Evolutionary conservation across 2,329 filamentous ascomycete genomes (phyloP).

Genomic region (Penicillium janthinellum): DNA sequence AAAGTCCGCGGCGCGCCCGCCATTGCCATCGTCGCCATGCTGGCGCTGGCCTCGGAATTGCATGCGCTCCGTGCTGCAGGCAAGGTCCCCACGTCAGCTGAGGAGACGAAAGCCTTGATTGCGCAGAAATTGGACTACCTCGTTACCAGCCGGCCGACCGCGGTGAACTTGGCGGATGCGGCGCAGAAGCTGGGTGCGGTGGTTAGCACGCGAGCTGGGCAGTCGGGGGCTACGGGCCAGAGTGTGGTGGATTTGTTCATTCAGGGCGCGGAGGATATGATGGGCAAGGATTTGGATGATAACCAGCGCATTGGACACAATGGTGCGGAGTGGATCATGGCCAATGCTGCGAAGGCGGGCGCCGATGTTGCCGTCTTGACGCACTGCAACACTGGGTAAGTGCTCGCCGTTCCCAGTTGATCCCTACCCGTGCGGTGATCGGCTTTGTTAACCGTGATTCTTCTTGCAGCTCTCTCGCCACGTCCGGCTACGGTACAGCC

Average conservation of each 20-base stretch:
- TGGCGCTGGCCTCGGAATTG: slow-evolving; percentile 85
- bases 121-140: slow-evolving; percentile 79
- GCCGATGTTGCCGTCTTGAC: slow-evolving; percentile 79
- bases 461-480: slow-evolving; percentile 73
- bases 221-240: slow-evolving; percentile 37
- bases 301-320: slow-evolving; percentile 82
- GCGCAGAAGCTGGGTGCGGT: slow-evolving; percentile 74
- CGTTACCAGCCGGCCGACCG: slow-evolving; percentile 85
- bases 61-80: slow-evolving; percentile 45
- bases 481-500: slow-evolving; percentile 95
- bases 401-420: background rate
- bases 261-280: slow-evolving; percentile 78
- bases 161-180: slow-evolving; percentile 91
- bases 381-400: slow-evolving; percentile 93
- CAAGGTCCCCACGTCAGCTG: slow-evolving; percentile 54
- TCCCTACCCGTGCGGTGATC: background rate
- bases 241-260: slow-evolving; percentile 72
- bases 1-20: slow-evolving; percentile 76
- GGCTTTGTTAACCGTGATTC: background rate
- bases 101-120: slow-evolving; percentile 69
- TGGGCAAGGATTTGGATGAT: slow-evolving; percentile 81
- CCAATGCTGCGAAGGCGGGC: slow-evolving; percentile 55
- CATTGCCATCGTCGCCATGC: slow-evolving; percentile 94
- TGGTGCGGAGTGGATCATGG: slow-evolving; percentile 80
- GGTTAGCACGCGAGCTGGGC: slow-evolving; percentile 52